These are phyloP conservation scores for Emmonsiellopsis sp. DNA, from an alignment of 2,329 filamentous ascomycete species.

Conservation along the genomic window DNA sequence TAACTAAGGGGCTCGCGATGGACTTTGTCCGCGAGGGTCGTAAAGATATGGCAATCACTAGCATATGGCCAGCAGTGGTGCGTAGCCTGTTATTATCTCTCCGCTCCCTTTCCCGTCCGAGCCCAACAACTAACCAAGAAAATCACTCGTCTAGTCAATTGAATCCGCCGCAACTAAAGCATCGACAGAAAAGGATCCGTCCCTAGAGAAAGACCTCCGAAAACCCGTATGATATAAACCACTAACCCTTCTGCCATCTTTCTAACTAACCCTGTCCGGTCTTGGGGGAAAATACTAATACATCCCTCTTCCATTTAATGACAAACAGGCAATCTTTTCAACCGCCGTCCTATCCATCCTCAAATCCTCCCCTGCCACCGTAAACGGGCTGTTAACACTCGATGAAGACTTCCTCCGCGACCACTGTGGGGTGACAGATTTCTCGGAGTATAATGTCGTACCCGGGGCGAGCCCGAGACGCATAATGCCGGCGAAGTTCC, in stretches of 20 bases:
- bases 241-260: no score
- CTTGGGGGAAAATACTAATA: background rate
- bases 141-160: conserved; percentile 43
- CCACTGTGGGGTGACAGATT: conserved; percentile 57
- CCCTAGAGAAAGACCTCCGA: conserved; percentile 50
- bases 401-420: conserved; percentile 73
- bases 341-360: conserved; percentile 70
- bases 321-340: conserved; percentile 58
- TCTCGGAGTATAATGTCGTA: conserved; percentile 62
- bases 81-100: conserved; percentile 21
- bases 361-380: conserved; percentile 44
- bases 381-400: conserved; percentile 64
- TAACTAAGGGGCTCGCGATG: conserved; percentile 75
- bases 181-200: conserved; percentile 37
- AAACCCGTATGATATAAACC: conserved; percentile 40
- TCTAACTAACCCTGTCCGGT: background rate
- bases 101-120: background rate
- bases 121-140: background rate
- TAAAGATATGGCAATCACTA: conserved; percentile 63
- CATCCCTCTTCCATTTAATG: background rate
- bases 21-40: conserved; percentile 62
- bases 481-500: conserved; percentile 67
- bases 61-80: conserved; percentile 72
- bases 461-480: conserved; percentile 54
- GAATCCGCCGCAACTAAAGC: conserved; percentile 63